These are phyloP conservation scores for Boechera divaricarpa DNA, from an alignment of 345 rosid genomes.

Conservation along the genomic window DNA sequence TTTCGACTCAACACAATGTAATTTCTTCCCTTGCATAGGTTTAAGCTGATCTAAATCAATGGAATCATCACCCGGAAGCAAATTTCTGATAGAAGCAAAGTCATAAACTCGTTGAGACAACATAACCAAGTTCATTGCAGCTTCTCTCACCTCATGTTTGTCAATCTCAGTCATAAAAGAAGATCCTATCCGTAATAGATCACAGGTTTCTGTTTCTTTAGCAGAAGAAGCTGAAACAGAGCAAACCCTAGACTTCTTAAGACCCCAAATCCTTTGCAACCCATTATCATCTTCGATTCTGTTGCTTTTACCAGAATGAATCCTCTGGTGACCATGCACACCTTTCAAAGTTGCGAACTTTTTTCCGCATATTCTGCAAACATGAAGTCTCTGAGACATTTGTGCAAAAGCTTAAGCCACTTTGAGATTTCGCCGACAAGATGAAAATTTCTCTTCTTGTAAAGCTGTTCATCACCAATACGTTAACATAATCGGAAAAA, in stretches of 20 bases:
- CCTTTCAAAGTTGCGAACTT: not conserved
- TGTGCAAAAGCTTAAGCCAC: not conserved
- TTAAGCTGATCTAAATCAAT: constrained; percentile 13
- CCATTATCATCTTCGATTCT: not conserved
- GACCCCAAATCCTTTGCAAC: not conserved
- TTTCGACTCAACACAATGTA: too few relatives aligned
- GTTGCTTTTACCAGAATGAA: not conserved
- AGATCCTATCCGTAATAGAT: not conserved
- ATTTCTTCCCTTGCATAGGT: not conserved
- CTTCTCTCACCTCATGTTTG: constrained; percentile 28
- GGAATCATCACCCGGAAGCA: not conserved
- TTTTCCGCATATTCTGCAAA: constrained; percentile 1
- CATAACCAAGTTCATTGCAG: constrained; percentile 38
- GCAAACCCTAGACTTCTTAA: not conserved
- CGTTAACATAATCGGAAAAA: not conserved
- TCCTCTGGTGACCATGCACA: constrained; percentile 17
- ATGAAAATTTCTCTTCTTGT: not conserved
- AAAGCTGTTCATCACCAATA: not conserved
- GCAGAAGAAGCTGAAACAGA: not conserved
- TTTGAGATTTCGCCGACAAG: not conserved
- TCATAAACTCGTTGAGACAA: constrained; percentile 25
- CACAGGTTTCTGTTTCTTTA: not conserved
- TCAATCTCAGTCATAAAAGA: constrained; percentile 31
- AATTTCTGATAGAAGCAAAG: constrained; percentile 1
- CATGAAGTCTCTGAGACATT: constrained; percentile 10